Conservation (phyloP, 345 rosid species). For the Aquilaria malaccensis region DNA sequence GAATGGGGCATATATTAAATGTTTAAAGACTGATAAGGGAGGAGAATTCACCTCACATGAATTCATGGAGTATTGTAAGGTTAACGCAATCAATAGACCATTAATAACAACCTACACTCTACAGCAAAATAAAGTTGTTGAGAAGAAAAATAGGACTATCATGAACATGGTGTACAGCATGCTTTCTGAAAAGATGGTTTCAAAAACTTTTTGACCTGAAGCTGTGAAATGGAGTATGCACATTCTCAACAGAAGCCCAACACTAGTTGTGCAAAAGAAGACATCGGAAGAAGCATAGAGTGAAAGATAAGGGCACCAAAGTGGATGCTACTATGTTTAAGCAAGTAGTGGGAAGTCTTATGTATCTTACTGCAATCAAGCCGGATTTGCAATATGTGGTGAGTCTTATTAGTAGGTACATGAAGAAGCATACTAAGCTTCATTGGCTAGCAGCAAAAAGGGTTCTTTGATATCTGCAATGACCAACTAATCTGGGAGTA, state of each 20-base stretch:
- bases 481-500: neutral
- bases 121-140: neutral
- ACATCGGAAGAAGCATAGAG: neutral
- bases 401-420: neutral
- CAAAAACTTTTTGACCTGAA: neutral
- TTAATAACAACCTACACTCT: neutral
- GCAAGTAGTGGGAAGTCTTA: neutral
- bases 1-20: neutral
- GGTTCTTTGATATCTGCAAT: neutral
- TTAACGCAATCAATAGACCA: neutral
- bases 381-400: neutral
- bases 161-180: neutral
- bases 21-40: neutral
- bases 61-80: neutral
- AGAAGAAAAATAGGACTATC: neutral
- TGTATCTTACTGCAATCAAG: neutral
- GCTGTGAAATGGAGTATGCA: neutral
- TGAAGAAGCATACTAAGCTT: neutral
- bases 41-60: neutral
- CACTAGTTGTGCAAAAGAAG: too few relatives aligned
- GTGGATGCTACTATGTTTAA: too few relatives aligned
- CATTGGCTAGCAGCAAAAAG: neutral
- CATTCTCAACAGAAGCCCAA: constrained; percentile 1
- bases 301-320: too few relatives aligned
- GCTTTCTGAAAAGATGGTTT: neutral